These are phyloP conservation scores for Mayamaea pseudoterrestris DNA, from an alignment of 108 stramenopile genomes.

Conservation along the genomic window DNA sequence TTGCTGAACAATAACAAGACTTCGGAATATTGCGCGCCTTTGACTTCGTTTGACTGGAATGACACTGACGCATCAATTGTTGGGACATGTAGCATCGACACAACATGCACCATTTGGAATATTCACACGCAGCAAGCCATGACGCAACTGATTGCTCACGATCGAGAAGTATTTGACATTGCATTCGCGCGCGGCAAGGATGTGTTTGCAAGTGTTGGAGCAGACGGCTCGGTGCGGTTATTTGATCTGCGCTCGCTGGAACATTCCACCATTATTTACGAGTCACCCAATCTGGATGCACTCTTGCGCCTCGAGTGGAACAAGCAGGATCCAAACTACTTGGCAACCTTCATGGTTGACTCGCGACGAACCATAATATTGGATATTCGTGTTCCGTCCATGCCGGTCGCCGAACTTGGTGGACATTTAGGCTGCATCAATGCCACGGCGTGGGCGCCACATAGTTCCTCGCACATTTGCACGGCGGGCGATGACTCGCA, in stretches of 20 bases:
- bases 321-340: conserved; percentile 96
- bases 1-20: conserved; percentile 94
- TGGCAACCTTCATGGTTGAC: conserved; percentile 89
- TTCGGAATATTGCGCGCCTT: conserved; percentile 93
- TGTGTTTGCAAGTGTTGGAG: conserved; percentile 94
- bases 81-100: conserved; percentile 91
- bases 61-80: conserved; percentile 77
- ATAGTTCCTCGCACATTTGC: conserved; percentile 94
- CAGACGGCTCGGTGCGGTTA: conserved; percentile 93
- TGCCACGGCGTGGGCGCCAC: conserved; percentile 97
- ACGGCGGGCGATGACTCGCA: conserved; percentile 92
- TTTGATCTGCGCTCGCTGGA: conserved; percentile 95
- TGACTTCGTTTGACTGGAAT: conserved; percentile 96
- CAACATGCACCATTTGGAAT: conserved; percentile 99
- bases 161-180: conserved; percentile 97
- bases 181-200: conserved; percentile 90
- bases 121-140: conserved; percentile 62
- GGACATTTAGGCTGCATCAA: conserved; percentile 89
- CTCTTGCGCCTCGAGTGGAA: conserved; percentile 96
- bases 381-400: conserved; percentile 84
- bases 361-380: conserved; percentile 75
- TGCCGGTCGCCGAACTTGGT: conserved; percentile 68
- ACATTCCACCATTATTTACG: conserved; percentile 96
- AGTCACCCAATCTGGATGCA: conserved; percentile 83
- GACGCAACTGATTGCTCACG: conserved; percentile 99